phyloP scores from a whole-genome alignment of 495 filamentous ascomycete genomes.

The Aspergillus taichungensis region DNA sequence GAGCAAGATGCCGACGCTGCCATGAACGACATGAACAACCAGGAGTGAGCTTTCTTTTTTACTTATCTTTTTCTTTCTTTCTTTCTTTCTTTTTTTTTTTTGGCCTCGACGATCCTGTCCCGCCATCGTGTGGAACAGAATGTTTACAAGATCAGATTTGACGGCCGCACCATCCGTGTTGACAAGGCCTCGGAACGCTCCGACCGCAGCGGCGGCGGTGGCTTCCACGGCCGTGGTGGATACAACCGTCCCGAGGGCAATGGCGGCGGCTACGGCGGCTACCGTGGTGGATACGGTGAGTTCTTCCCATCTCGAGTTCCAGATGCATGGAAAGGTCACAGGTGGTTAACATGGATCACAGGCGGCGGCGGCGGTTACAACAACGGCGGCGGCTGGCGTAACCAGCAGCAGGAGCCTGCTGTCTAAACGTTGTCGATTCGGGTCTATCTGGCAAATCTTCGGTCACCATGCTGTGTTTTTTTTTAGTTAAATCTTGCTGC shows the following conservation, averaged over 20 bases:
- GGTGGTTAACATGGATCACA: slow-evolving; percentile 1
- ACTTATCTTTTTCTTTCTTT: background rate
- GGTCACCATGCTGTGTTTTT: background rate
- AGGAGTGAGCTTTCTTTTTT: slow-evolving; percentile 56
- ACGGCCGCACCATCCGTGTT: slow-evolving; percentile 91
- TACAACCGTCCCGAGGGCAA: slow-evolving; percentile 33
- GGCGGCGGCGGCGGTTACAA: slow-evolving; percentile 22
- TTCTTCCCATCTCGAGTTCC: background rate
- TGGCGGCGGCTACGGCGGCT: slow-evolving; percentile 20
- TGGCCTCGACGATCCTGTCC: too few relatives aligned
- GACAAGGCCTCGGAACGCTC: slow-evolving; percentile 87
- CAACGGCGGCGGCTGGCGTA: slow-evolving; percentile 14
- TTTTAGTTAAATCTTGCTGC: background rate
- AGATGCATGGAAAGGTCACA: background rate
- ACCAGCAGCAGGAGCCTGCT: slow-evolving; percentile 11
- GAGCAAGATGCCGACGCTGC: slow-evolving; percentile 79
- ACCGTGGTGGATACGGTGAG: slow-evolving; percentile 22
- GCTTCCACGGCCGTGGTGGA: slow-evolving; percentile 39
- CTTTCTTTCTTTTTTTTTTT: background rate
- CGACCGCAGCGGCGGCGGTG: slow-evolving; percentile 26
- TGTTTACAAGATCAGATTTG: slow-evolving; percentile 55
- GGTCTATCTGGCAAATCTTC: background rate
- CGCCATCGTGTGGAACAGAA: slow-evolving; percentile 4
- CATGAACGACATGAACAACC: slow-evolving; percentile 80
- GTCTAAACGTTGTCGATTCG: background rate